Evolutionary conservation across 352 stramenopile genomes (phyloP).

Genomic region (Phytophthora pistaciae): DNA sequence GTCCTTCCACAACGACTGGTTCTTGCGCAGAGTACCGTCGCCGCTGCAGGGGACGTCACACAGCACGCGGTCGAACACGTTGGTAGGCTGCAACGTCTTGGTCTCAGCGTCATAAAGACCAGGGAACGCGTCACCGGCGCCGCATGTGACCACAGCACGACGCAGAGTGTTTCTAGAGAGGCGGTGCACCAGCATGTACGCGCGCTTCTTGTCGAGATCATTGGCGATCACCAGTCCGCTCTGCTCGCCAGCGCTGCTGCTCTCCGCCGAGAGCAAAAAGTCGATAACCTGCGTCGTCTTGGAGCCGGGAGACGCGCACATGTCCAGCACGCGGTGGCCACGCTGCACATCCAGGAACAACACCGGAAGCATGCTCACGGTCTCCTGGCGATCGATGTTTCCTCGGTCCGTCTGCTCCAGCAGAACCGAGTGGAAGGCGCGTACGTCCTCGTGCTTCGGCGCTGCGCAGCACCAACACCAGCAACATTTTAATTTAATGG

Average conservation of each 20-base stretch:
- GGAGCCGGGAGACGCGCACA: constrained; percentile 97
- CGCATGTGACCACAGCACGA: constrained; percentile 93
- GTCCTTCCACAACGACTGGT: constrained; percentile 93
- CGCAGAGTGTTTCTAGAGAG: constrained; percentile 86
- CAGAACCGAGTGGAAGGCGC: constrained; percentile 94
- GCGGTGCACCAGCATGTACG: constrained; percentile 98
- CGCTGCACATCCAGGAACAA: constrained; percentile 95
- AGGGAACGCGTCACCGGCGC: constrained; percentile 94
- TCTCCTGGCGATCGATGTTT: constrained; percentile 97
- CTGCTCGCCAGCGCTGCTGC: constrained; percentile 18
- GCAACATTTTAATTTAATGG: too few relatives aligned
- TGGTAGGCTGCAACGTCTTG: constrained; percentile 58
- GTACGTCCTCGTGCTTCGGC: constrained; percentile 82
- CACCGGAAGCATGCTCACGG: constrained; percentile 98
- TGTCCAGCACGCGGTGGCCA: constrained; percentile 84
- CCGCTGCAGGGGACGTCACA: constrained; percentile 98
- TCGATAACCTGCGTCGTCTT: constrained; percentile 99
- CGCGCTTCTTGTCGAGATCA: constrained; percentile 96
- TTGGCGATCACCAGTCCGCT: constrained; percentile 95
- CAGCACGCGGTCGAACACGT: constrained; percentile 98
- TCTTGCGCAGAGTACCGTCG: constrained; percentile 99
- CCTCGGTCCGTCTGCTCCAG: constrained; percentile 93
- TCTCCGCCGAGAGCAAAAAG: constrained; percentile 56
- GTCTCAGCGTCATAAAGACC: constrained; percentile 75
- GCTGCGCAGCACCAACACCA: constrained; percentile 40